Evolutionary conservation across 176 grass and related monocot species (phyloP).

Genomic region (Chrysopogon serrulatus): DNA sequence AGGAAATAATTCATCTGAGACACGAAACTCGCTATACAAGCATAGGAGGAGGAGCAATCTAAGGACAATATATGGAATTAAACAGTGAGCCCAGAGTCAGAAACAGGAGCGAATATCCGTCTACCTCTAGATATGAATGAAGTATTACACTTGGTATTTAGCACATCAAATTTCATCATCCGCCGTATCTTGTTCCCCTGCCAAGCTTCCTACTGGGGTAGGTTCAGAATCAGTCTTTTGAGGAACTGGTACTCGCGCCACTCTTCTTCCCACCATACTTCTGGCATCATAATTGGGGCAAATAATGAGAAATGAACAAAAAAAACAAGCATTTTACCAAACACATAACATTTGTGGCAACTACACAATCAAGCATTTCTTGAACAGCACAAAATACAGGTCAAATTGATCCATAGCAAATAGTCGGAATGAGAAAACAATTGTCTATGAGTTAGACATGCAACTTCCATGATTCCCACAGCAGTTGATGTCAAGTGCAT

Average conservation of each 20-base stretch:
- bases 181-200: constrained; percentile 21
- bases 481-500: neutral
- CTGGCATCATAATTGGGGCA: constrained; percentile 5
- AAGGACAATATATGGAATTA: constrained; percentile 30
- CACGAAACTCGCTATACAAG: constrained; percentile 24
- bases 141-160: constrained; percentile 57
- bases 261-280: constrained; percentile 82
- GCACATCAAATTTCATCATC: constrained; percentile 35
- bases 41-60: constrained; percentile 11
- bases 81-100: constrained; percentile 37
- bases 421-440: neutral
- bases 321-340: neutral
- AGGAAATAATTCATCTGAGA: neutral
- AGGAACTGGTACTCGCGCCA: constrained; percentile 37
- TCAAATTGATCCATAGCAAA: neutral
- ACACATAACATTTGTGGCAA: neutral
- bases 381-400: neutral
- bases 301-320: neutral
- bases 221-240: constrained; percentile 44
- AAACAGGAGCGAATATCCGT: constrained; percentile 37
- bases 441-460: neutral
- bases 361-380: neutral
- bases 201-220: constrained; percentile 10
- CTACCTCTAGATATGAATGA: constrained; percentile 57
- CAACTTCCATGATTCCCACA: neutral